Evolutionary conservation across 2,329 filamentous ascomycete species (phyloP), one percentile per base, ranked within the genome.

Genomic region (Penicillium sp.): DNA sequence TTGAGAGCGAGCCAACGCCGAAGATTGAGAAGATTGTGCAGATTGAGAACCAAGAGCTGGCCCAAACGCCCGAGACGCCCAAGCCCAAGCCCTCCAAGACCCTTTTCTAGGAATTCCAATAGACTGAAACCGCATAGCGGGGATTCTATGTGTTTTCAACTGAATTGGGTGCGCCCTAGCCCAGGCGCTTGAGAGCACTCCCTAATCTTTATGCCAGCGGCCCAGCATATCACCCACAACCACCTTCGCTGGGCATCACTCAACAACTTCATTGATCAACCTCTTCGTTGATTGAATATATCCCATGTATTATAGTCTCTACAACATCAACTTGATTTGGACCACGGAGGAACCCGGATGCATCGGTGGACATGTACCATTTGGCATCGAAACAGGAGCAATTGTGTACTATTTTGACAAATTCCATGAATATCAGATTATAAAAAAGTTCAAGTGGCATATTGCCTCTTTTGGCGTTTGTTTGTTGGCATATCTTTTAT

Each of bases 241-340:
- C 17, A 21, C 21, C 42, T 31, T 8, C 37, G 23, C 37, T 35
- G 43, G 25, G 42, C 50, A 48, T 29, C 37, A 37, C 12, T 29
- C 21, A 42, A n/a, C n/a, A 51, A 31, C 8, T 27, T 53, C 29
- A 51, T 29, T 31, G 54, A 56, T 25, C 35, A 27, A 54, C 13
- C 38, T 35, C 19, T 50, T 50, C 64, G 65, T 50, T 61, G 65
- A 67, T 61, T 49, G 58, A 55, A 63, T 58, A 56, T 56, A 51
- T 50, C 53, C 50, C 50, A 53, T 69, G 66, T 67, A 69, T 67
- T 64, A 68, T 68, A 69, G 50, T 57, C 29, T 69, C 63, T 67
- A 67, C 59, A 68, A 59, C 60, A 62, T 63, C 58, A 45, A 58
- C 29, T 40, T 41, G 40, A 31, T 50, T 51, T 42, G 35, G 29